phyloP scores from a whole-genome alignment of 2,329 filamentous ascomycete genomes.

The Phaeophleospora eucalypticola region DNA sequence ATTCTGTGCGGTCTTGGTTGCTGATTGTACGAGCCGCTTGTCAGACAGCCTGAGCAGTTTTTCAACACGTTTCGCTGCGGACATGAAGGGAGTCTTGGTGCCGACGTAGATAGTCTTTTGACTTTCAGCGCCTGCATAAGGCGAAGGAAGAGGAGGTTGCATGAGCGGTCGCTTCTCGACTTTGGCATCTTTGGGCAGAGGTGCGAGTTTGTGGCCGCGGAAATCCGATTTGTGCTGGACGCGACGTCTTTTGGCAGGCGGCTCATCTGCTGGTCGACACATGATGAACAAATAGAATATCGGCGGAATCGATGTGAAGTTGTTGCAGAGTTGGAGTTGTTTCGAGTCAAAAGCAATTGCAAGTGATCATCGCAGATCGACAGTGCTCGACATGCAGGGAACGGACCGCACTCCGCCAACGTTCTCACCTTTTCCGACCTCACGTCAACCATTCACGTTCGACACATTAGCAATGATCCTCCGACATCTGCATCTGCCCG shows the following conservation, averaged over 20 bases:
- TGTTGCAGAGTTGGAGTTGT: neutral
- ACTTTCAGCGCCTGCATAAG: constrained; percentile 45
- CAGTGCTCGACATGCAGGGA: neutral
- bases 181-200: constrained; percentile 38
- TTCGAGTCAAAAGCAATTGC: neutral
- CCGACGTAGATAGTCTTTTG: constrained; percentile 65
- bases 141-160: constrained; percentile 52
- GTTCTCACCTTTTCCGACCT: neutral
- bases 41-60: constrained; percentile 57
- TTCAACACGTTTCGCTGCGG: constrained; percentile 61
- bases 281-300: no score
- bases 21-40: constrained; percentile 46
- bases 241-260: neutral
- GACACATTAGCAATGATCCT: constrained; percentile 51
- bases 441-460: no score
- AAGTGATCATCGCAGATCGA: neutral
- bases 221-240: neutral
- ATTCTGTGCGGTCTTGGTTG: constrained; percentile 31
- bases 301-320: no score
- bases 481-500: constrained; percentile 58
- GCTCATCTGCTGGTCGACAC: neutral
- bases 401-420: constrained; percentile 1
- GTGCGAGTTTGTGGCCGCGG: constrained; percentile 6
- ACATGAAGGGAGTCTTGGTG: constrained; percentile 62
- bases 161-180: constrained; percentile 56